Base-by-base conservation (phyloP, 768 basidiomycete genomes). In the Calocybe gangraenosa region DNA sequence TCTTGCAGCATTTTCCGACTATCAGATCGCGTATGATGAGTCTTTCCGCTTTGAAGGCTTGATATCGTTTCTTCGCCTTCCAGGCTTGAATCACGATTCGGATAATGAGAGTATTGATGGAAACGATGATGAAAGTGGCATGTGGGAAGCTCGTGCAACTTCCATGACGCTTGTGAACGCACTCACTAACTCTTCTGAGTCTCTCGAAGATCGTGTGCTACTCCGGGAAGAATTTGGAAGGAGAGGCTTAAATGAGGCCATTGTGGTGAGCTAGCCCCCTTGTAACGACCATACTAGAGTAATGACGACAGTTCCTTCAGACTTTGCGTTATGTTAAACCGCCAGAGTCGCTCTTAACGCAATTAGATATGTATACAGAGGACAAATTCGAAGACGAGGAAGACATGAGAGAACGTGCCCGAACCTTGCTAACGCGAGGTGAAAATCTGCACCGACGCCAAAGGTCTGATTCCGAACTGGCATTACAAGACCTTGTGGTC, bases 361-460 rank as follows among this genome's bases (percentile, higher is more conserved):
- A 94, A 55, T 65, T 93, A 5, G 78, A 85, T 50, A 73, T 90
- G 20, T 95, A 92, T 54, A 75, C 79, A 0, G 92, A 95, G 50
- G 92, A 94, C 61, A 88, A 90, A 54, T 87, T 84, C 36, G 92
- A 94, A 55, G 92, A 96, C 58, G 87, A 90, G 59, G 83, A 87
- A 57, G 88, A 93, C 40, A 74, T 89, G 64, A 80, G 81, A 31
- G 83, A 92, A 51, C 75, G 80, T 28, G 69, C 78, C 30, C 71
- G 66, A 28, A 56, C 55, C 38, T 37, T 70, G 14, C 53, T 73
- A 37, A 40, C 49, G 14, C 58, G 57, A 30, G 51, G 54, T 36
- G 52, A 50, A 13, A 50, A 49, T 28, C 61, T 55, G 6, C 68
- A 69, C 30, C 59, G 65, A 36, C 58, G 65, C 13, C 52, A 64